Evolutionary conservation across 1,284 basidiomycete species (phyloP), one percentile per base, ranked within the genome.

Genomic region (Xerocomus minutiporus): DNA sequence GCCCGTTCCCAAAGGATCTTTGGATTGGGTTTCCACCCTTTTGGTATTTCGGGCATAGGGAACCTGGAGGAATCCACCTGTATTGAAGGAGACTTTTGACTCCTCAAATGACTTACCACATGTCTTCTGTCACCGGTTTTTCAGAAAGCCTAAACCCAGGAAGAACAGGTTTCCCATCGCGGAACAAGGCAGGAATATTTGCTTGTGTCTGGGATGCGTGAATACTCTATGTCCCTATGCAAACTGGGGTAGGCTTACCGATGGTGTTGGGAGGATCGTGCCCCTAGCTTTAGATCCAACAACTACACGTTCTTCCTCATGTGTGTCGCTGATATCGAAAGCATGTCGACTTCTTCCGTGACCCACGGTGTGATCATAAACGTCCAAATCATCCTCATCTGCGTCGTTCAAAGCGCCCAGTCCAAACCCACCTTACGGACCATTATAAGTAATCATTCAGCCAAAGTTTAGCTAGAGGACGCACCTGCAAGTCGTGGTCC

Each of bases 381-480:
- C 78, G 61, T 94, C 92, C 26, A 93, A 60, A 61, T 96, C 92
- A 62, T 95, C 93, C 50, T 95, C 91, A 43, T 93, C 92, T 0
- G 87, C 88, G 51, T 91, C 88, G 62, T 93, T 93, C 40, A 91
- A 69, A 1, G 86, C 90, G n/a, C 90, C 90, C 5, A 93, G 73
- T 26, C 91, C 91, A 62, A 93, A 93, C 0, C 89, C 89, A 62
- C 84, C 88, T 89, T 46, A 47, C 12, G 34, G 49, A 28, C 51
- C 35, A 20, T 40, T n/a, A 17, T 57, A 26, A 56, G 54, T 8
- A 43, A 28, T 13, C 4, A 13, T 8, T 5, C 5, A 9, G 20
- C 23, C 53, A 52, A 50, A 32, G 44, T 20, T 17, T 7, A 2
- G 15, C 6, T 20, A 8, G 5, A 35, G 57, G 17, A 66, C 75